phyloP scores from a whole-genome alignment of 805 yeast genomes.

The Kuraishia ogatae region DNA sequence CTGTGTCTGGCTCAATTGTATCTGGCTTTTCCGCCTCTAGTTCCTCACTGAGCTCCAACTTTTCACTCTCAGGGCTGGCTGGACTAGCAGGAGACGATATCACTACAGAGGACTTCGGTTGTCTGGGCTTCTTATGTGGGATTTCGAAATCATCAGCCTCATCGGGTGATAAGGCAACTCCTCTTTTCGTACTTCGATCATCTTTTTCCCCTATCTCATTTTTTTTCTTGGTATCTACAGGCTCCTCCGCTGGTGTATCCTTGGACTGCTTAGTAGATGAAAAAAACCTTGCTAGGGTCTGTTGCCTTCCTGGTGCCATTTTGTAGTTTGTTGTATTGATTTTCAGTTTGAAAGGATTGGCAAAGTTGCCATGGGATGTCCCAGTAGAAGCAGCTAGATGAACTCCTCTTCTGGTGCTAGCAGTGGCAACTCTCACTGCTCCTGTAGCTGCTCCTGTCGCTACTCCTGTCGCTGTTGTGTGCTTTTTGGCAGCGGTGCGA shows the following conservation, averaged over 20 bases:
- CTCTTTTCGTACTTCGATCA: too few relatives aligned
- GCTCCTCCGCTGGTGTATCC: neutral
- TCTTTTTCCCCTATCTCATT: neutral
- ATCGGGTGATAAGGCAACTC: neutral
- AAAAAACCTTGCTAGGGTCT: slow-evolving; percentile 1
- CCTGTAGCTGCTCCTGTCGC: neutral
- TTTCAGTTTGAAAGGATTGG: neutral
- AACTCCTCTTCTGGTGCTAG: neutral
- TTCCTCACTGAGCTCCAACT: neutral
- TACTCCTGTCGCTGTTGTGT: neutral
- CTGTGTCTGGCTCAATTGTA: neutral
- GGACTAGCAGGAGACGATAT: neutral
- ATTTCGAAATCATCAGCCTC: neutral
- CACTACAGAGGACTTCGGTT: neutral
- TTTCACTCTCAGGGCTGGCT: neutral
- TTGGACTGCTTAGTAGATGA: neutral
- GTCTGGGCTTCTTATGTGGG: neutral
- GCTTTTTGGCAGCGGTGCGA: neutral
- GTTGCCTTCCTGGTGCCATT: slow-evolving; percentile 1
- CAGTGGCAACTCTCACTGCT: neutral
- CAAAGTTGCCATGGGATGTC: neutral
- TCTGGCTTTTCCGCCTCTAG: neutral
- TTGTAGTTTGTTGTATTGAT: neutral
- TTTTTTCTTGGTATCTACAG: neutral
- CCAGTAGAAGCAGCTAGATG: neutral